Percentiles rank a stretch among this genome's conserved stretches.
These are phyloP conservation scores for Aspergillus hortae DNA, from an alignment of 2,329 filamentous ascomycete species.

Conservation along the genomic window DNA sequence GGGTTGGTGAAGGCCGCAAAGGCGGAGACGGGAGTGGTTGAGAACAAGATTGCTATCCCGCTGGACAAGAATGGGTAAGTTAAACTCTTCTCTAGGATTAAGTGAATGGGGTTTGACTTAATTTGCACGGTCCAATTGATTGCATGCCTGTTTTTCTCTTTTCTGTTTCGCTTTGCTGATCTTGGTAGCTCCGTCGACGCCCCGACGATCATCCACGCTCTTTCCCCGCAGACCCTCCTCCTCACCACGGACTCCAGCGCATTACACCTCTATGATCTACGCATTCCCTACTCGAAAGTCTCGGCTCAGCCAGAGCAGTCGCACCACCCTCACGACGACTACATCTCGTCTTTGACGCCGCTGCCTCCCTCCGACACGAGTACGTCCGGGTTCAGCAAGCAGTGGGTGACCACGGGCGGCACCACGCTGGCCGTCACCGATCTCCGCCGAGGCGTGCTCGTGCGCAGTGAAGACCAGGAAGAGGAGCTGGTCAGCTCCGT, in stretches of 20 bases:
- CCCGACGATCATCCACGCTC: slow-evolving; percentile 75
- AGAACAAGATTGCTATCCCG: slow-evolving; percentile 78
- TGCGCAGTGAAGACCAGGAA: slow-evolving; percentile 90
- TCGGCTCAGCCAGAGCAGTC: slow-evolving; percentile 69
- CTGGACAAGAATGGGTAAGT: slow-evolving; percentile 39
- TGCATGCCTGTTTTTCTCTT: not conserved
- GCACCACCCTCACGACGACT: slow-evolving; percentile 85
- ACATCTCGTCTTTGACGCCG: slow-evolving; percentile 81
- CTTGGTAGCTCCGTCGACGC: slow-evolving; percentile 56
- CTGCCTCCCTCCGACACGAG: slow-evolving; percentile 75
- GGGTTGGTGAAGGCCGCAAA: slow-evolving; percentile 61
- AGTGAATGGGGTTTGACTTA: not conserved
- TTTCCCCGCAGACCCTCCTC: slow-evolving; percentile 84
- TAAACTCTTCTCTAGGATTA: too few relatives aligned
- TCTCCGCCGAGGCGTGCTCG: slow-evolving; percentile 77
- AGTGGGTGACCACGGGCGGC: slow-evolving; percentile 91
- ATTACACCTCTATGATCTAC: slow-evolving; percentile 82
- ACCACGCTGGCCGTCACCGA: slow-evolving; percentile 90
- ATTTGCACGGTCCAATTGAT: too few relatives aligned
- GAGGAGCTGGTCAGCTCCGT: slow-evolving; percentile 82
- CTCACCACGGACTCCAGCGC: slow-evolving; percentile 87
- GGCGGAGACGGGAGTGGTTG: slow-evolving; percentile 61
- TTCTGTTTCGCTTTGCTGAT: slow-evolving; percentile 6
- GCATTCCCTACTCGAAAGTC: slow-evolving; percentile 54
- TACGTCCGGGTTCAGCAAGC: slow-evolving; percentile 85